Evolutionary conservation across 1,139 yeast genomes (phyloP), one percentile per base, ranked within the genome.

Genomic region (Sugiyamaella xylanicola): DNA sequence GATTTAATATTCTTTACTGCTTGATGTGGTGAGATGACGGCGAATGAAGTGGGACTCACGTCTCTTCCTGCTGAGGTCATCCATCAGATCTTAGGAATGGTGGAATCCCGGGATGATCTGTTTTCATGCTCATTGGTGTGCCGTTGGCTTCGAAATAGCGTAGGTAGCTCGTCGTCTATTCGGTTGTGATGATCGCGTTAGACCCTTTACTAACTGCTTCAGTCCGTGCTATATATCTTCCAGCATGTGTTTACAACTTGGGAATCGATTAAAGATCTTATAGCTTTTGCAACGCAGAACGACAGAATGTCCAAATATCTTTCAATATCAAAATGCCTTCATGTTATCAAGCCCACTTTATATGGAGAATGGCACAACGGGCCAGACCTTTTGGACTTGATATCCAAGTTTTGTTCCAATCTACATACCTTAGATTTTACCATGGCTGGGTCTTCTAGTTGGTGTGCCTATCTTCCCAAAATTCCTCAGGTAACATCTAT

Each of bases 301-400:
- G 45, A 48, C 4, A 15, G 45, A 13, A 46, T 51, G 42, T 32
- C 45, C 20, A 39, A 39, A 7, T 51, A 60, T 21, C 44, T 58
- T 8, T 50, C 48, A 8, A 52, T 56, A 42, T 44, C 63, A 8
- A 41, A 48, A 13, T 35, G 56, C 8, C 50, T 64, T 25, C 53
- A 48, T 29, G 46, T 63, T 32, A 25, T 29, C 3, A 59, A 56
- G 2, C 57, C 65, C 11, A 59, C 65, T n/a, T 56, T 59, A 32
- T 58, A 61, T 59, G 68, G 63, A 7, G 69, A 66, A 47, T 65
- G 68, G 68, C 65, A 62, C 47, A 56, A 59, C 15, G 57, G 59
- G 7, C 53, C 50, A n/a, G 51, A 45, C 7, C 61, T 63, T 32
- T 55, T 55, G 11, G 51, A 54, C 9, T 40, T 65, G 41, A 49